Percentiles rank a stretch among this genome's conserved stretches.
These are phyloP conservation scores for Pisolithus marmoratus DNA, from an alignment of 768 basidiomycete species.

Conservation along the genomic window DNA sequence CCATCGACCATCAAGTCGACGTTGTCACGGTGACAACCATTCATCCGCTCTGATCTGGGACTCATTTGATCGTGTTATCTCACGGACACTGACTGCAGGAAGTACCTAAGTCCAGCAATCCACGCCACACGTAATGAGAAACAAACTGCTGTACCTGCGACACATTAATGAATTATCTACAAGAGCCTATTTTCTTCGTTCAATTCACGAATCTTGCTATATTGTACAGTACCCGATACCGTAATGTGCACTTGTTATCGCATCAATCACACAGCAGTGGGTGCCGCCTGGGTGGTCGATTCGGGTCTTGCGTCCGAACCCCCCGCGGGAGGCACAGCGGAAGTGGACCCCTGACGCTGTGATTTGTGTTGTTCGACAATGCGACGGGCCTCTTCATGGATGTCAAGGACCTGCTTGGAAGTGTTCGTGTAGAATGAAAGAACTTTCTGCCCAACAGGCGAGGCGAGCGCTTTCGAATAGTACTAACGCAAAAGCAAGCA, in stretches of 20 bases:
- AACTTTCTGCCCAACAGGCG: conserved; percentile 74
- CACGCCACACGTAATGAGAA: too few species aligned
- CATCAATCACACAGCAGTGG: neutral
- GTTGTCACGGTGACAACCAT: neutral
- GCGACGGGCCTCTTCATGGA: conserved; percentile 88
- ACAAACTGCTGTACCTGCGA: too few species aligned
- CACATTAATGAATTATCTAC: too few species aligned
- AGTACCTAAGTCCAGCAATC: too few species aligned
- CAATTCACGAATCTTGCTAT: too few species aligned
- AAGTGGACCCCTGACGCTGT: conserved; percentile 3
- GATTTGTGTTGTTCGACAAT: conserved; percentile 61
- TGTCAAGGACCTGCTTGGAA: conserved; percentile 82
- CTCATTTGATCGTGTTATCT: neutral
- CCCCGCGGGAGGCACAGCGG: neutral
- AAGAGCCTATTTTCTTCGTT: too few species aligned
- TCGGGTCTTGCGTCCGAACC: conserved; percentile 8
- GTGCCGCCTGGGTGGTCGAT: conserved; percentile 4
- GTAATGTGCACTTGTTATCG: neutral
- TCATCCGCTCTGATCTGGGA: neutral
- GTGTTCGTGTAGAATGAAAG: conserved; percentile 80
- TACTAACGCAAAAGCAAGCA: conserved; percentile 42
- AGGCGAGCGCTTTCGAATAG: conserved; percentile 70
- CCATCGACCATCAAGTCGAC: neutral
- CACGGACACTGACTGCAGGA: too few species aligned
- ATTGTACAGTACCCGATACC: too few species aligned